Evolutionary conservation across 345 rosid species (phyloP).

Genomic region (Odontarrhena argentea): DNA sequence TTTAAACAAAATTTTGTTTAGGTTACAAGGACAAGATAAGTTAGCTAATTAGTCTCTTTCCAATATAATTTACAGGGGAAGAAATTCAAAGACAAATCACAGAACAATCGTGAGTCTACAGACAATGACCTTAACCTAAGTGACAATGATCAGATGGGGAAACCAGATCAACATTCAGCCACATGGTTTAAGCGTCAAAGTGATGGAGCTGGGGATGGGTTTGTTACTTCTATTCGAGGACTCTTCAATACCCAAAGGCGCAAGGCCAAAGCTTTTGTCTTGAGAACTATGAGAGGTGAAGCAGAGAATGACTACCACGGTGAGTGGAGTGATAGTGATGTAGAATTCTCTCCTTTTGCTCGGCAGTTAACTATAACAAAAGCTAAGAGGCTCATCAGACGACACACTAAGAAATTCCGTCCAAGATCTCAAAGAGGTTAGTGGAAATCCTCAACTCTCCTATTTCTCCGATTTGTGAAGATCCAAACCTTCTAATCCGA

Average conservation of each 20-base stretch:
- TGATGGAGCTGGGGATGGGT: conserved; percentile 99
- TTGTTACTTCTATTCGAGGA: conserved; percentile 86
- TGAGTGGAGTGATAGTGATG: conserved; percentile 95
- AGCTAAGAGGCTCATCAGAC: conserved; percentile 80
- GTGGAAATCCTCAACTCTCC: neutral
- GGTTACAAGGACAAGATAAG: neutral
- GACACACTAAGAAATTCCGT: conserved; percentile 88
- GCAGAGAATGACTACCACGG: conserved; percentile 83
- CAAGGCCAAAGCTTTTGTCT: conserved; percentile 88
- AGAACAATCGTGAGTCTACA: conserved; percentile 61
- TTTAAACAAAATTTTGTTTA: neutral
- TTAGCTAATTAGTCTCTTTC: neutral
- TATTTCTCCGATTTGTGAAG: too few relatives aligned
- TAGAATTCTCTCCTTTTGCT: conserved; percentile 79
- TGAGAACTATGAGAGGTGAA: conserved; percentile 95
- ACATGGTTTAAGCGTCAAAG: conserved; percentile 76
- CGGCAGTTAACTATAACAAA: conserved; percentile 90
- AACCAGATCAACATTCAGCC: conserved; percentile 64
- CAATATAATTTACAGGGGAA: conserved; percentile 62
- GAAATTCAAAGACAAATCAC: conserved; percentile 87
- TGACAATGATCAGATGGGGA: conserved; percentile 73
- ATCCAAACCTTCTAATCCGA: neutral
- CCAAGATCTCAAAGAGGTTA: conserved; percentile 80
- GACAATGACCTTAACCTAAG: conserved; percentile 77
- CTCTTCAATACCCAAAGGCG: conserved; percentile 92